Base-by-base conservation (phyloP, 2,329 filamentous ascomycete genomes). In the Epichloe brachyelytri region DNA sequence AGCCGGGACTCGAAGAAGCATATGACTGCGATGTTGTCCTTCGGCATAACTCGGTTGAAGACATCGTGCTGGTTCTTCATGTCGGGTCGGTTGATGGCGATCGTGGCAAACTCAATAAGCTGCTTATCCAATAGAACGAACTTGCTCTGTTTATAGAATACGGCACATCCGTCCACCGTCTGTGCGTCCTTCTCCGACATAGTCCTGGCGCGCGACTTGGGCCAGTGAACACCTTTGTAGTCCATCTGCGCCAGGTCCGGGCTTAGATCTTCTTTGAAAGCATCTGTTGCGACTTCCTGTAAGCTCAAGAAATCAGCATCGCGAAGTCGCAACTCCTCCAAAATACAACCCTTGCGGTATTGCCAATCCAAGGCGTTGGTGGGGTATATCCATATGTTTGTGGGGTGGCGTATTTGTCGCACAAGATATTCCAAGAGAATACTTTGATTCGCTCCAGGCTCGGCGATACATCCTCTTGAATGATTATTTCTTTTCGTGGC, bases 41-140 rank as follows among this genome's bases (percentile, higher is more conserved):
- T 88, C 54, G 91, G 90, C 93, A 96, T 97, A 54, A 98, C 86
- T 30, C 93, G 86, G 66, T 98, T 98, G 77, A 95, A 97, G 52
- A 97, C 91, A 62, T 98, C 93, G 63, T 95, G 88, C 62, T 95
- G 88, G 51, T 90, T 88, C 71, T 97, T 97, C 81, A 96, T 95
- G 65, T 97, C 93, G 3, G 90, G 88, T 57, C 93, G 78, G 64
- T 94, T 93, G 68, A 98, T 95, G 57, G 91, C 91, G 51, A 88
- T 87, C 53, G 88, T 85, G 38, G 86, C 84, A 64, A 96, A 95
- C 67, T 96, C 89, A 61, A 98, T 85, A 56, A 95, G 73, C 63
- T 95, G 87, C 72, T 96, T 96, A 71, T 97, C 91, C 22, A 98
- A 78, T 53, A 95, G 71, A 54, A 96, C 86, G 68, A 86, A 97